phyloP scores from a whole-genome alignment of 106 monocot genomes.

The Alisma plantagoaquatica region DNA sequence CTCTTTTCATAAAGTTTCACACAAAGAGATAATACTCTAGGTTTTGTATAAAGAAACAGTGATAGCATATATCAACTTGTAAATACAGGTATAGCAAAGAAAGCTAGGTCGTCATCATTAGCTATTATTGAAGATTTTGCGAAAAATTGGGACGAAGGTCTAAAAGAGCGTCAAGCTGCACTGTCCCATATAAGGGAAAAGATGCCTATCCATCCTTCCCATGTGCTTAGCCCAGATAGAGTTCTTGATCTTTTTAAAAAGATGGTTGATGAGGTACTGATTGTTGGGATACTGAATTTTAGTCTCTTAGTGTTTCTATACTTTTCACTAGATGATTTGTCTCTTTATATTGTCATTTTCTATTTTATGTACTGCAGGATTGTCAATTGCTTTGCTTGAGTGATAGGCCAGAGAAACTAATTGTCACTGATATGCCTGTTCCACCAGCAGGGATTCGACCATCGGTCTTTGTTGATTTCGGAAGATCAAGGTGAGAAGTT shows the following conservation, averaged over 20 bases:
- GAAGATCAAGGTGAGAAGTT: slow-evolving; percentile 48
- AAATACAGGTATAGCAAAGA: slow-evolving; percentile 68
- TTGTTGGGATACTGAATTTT: no score
- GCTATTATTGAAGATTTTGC: slow-evolving; percentile 52
- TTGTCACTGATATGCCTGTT: slow-evolving; percentile 75
- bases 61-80: no score
- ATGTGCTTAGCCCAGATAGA: slow-evolving; percentile 35
- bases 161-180: slow-evolving; percentile 39
- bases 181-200: slow-evolving; percentile 59
- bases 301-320: not conserved
- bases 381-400: slow-evolving; percentile 82
- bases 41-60: no score
- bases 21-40: no score
- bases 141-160: slow-evolving; percentile 31
- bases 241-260: slow-evolving; percentile 62
- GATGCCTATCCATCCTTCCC: slow-evolving; percentile 19
- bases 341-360: slow-evolving; percentile 1
- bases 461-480: slow-evolving; percentile 46
- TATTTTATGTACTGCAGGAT: slow-evolving; percentile 41
- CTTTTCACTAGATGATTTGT: not conserved
- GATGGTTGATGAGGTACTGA: slow-evolving; percentile 81
- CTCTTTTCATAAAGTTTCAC: no score
- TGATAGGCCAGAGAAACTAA: slow-evolving; percentile 81
- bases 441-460: slow-evolving; percentile 80
- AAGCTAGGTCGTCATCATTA: slow-evolving; percentile 31